Base-by-base conservation (phyloP, 805 yeast species). In the Candida argentea region DNA sequence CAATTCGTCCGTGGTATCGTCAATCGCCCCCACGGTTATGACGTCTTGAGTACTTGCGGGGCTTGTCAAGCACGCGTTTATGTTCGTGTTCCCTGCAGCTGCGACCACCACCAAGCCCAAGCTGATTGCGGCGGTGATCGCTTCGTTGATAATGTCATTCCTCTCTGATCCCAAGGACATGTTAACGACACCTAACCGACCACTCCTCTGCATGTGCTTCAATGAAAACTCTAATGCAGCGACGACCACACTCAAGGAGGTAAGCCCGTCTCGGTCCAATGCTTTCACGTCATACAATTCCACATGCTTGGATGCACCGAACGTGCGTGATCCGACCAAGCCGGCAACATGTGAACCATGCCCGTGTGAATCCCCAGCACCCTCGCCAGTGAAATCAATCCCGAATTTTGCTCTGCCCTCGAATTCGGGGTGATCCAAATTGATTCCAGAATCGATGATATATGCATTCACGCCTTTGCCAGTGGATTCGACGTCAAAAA, bases 271-370 rank as follows among this genome's bases (percentile, higher is more conserved):
- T 5, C 50, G 52, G 37, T 77, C 76, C 28, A 85, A 58, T 0
- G 84, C 86, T 44, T 86, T 87, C 8, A 89, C 73, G 15, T 80
- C 91, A 6, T 81, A 59, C 6, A 86, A 46, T 6, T 61, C 59
- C 16, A 57, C 64, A 14, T 52, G 42, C 48, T 87, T 86, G 11
- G 94, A 84, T 3, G 84, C 91, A 5, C 96, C 96, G 55, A 61
- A 86, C 2, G 76, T 71, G 29, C 56, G 63, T 2, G 95, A 82
- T 0, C 89, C 95, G 31, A 84, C 68, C 8, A 84, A 58, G 3
- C 95, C 95, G 0, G 95, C 94, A 26, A 87, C 93, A 52, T 86
- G 95, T 1, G 95, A 84, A 0, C 95, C 96, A 50, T 86, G 96
- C 0, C 95, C 95, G 40, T 77, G 76, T 6, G 55, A 55, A 47